Conservation (phyloP, 345 rosid genomes). For the Microthlaspi erraticum region DNA sequence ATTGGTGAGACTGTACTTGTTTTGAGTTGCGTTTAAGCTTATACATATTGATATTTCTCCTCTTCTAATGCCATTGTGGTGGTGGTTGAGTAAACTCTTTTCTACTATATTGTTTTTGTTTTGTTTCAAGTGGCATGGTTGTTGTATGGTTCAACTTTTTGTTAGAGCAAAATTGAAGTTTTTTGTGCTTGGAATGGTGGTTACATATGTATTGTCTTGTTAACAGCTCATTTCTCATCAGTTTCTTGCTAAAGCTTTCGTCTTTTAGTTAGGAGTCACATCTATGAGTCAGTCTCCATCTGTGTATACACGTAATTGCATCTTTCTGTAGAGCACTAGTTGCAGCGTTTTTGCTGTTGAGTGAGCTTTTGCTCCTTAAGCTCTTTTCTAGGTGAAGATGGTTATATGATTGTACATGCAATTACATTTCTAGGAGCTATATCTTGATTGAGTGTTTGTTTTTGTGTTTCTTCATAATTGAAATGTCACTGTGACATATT, state of each 20-base stretch:
- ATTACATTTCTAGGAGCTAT: background rate
- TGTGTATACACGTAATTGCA: background rate
- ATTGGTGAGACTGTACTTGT: constrained; percentile 14
- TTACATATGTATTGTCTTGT: background rate
- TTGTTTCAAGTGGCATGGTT: constrained; percentile 23
- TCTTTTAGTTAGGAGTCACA: background rate
- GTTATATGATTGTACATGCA: background rate
- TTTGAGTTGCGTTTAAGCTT: background rate
- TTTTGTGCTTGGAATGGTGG: constrained; percentile 9
- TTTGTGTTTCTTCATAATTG: background rate
- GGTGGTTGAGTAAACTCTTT: constrained; percentile 18
- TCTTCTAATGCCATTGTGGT: constrained; percentile 29
- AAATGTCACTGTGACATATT: background rate
- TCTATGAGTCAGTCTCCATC: background rate
- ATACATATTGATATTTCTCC: background rate
- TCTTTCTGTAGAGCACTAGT: background rate
- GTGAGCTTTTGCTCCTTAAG: constrained; percentile 14
- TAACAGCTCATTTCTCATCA: constrained; percentile 13
- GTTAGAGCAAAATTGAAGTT: background rate
- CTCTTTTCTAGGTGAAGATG: constrained; percentile 3
- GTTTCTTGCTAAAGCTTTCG: constrained; percentile 13
- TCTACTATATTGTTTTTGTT: background rate
- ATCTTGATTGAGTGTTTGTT: constrained; percentile 12
- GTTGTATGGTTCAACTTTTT: background rate
- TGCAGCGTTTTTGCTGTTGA: constrained; percentile 9